Percentiles rank a stretch among this genome's conserved stretches.
phyloP scores from a whole-genome alignment of 768 basidiomycete species.

The Neoboletus magnificus region DNA sequence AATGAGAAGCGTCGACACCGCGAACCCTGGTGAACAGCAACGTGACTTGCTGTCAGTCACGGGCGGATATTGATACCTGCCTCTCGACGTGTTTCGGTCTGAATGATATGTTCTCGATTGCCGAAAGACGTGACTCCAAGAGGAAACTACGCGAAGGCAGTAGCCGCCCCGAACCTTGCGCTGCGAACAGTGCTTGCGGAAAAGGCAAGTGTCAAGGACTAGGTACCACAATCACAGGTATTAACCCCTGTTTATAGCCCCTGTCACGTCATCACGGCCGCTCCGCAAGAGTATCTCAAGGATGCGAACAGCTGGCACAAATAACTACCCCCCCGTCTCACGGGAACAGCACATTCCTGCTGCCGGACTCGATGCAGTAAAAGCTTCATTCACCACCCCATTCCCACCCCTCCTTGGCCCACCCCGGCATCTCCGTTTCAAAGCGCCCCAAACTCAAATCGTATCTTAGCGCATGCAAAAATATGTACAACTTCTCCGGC shows the following conservation, averaged over 20 bases:
- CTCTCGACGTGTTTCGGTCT: background rate
- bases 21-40: background rate
- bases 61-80: background rate
- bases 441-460: slow-evolving; percentile 79
- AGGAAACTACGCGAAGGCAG: no score
- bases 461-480: slow-evolving; percentile 87
- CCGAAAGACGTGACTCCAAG: background rate
- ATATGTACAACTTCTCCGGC: slow-evolving; percentile 92
- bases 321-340: background rate
- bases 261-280: no score
- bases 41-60: background rate
- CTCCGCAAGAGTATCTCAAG: no score
- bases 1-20: background rate
- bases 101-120: background rate
- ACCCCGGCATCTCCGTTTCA: slow-evolving; percentile 84
- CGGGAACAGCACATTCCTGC: background rate
- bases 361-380: background rate
- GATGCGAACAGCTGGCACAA: no score
- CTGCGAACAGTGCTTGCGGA: no score
- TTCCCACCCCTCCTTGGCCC: slow-evolving; percentile 74
- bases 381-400: slow-evolving; percentile 41
- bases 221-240: no score
- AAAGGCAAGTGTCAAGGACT: no score
- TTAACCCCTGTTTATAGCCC: no score
- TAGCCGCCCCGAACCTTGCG: no score